A percentile compares a stretch with the other conserved stretches of the same genome.
Conservation (phyloP, 2,329 filamentous ascomycete species). For the Cucurbitaria berberidis region DNA sequence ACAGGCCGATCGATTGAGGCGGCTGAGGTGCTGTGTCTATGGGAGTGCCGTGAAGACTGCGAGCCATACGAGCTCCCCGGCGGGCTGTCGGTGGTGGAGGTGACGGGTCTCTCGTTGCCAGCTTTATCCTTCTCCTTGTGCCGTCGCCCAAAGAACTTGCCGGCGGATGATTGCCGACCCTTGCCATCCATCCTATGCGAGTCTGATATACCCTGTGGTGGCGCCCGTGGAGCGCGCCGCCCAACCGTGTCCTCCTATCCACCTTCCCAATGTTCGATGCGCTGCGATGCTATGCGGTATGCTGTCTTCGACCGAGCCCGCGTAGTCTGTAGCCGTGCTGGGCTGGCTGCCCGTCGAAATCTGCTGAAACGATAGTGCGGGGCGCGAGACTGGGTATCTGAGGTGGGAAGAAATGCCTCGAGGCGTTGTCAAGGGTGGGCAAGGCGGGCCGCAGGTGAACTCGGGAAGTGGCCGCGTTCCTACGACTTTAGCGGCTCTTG, state of each 20-base stretch:
- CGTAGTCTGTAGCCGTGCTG: neutral
- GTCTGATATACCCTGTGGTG: slow-evolving; percentile 18
- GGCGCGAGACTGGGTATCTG: slow-evolving; percentile 6
- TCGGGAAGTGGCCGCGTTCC: slow-evolving; percentile 27
- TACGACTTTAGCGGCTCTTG: slow-evolving; percentile 3
- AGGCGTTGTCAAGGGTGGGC: slow-evolving; percentile 15
- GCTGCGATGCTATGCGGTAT: neutral
- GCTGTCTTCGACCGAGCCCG: neutral
- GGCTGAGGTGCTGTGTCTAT: slow-evolving; percentile 57
- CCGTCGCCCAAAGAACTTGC: slow-evolving; percentile 84
- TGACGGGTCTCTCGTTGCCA: too few relatives aligned
- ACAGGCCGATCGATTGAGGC: slow-evolving; percentile 73
- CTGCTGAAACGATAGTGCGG: slow-evolving; percentile 22
- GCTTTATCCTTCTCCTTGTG: slow-evolving; percentile 70
- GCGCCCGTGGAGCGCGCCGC: slow-evolving; percentile 14
- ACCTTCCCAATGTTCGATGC: neutral
- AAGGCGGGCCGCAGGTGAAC: slow-evolving; percentile 18
- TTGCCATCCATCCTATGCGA: slow-evolving; percentile 66
- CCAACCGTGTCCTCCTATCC: slow-evolving; percentile 13
- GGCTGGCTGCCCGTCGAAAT: neutral
- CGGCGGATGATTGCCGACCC: slow-evolving; percentile 79
- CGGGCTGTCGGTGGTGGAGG: slow-evolving; percentile 65
- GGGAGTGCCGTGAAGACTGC: slow-evolving; percentile 73
- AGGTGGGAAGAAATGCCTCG: slow-evolving; percentile 3
- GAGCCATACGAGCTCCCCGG: slow-evolving; percentile 68